phyloP scores from a whole-genome alignment of 2,329 filamentous ascomycete species.

The Trichoderma sp. region DNA sequence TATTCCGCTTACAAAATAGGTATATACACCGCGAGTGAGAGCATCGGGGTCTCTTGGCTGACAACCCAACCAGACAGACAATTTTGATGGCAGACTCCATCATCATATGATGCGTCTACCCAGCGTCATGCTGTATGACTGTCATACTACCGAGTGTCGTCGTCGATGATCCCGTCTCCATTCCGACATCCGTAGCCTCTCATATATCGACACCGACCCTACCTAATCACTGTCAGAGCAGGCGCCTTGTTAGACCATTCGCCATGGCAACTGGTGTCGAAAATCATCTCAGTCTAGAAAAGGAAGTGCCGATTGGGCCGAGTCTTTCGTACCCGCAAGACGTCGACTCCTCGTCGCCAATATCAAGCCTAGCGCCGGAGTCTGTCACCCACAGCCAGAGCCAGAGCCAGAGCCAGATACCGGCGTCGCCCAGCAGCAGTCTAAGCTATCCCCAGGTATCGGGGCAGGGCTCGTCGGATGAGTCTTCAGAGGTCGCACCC shows the following conservation, averaged over 20 bases:
- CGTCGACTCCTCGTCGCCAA: constrained; percentile 29
- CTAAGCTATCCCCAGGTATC: constrained; percentile 32
- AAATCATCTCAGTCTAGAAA: constrained; percentile 25
- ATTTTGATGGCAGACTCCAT: not conserved
- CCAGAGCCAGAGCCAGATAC: constrained; percentile 31
- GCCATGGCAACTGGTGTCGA: constrained; percentile 30
- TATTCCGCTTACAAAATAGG: constrained; percentile 5
- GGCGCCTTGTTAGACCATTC: constrained; percentile 23
- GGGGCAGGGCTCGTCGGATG: constrained; percentile 34
- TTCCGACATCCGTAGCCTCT: constrained; percentile 18
- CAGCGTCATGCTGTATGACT: constrained; percentile 29
- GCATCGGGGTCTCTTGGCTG: constrained; percentile 6
- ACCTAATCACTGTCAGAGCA: not conserved
- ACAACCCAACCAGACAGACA: constrained; percentile 13
- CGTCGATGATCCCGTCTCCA: constrained; percentile 23
- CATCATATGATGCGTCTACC: constrained; percentile 23
- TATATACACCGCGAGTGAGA: constrained; percentile 17
- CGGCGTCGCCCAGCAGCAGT: constrained; percentile 29
- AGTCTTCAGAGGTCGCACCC: constrained; percentile 37
- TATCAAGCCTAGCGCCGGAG: constrained; percentile 28
- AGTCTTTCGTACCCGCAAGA: constrained; percentile 24
- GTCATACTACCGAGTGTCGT: constrained; percentile 26
- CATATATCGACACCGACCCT: constrained; percentile 15
- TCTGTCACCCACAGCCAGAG: constrained; percentile 28
- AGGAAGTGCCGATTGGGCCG: constrained; percentile 27